Evolutionary conservation across 1,139 yeast species (phyloP).

Genomic region (Kluyveromyces sp.): DNA sequence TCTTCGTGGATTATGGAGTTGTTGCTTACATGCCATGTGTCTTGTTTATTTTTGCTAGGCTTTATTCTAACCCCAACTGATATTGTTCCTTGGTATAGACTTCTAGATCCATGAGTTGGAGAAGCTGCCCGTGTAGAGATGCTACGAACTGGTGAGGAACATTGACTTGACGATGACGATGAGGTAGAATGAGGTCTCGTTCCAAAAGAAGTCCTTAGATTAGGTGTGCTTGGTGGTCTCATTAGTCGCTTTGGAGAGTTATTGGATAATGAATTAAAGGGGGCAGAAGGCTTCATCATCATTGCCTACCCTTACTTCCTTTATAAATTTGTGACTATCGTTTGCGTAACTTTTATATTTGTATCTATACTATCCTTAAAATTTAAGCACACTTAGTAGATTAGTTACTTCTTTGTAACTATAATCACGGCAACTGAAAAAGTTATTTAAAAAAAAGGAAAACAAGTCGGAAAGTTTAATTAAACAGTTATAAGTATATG

Average conservation of each 20-base stretch:
- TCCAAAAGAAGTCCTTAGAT: not conserved
- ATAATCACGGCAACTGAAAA: too few relatives aligned
- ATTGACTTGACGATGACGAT: conserved; percentile 7
- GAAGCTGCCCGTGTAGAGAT: conserved; percentile 15
- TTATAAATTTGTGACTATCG: too few relatives aligned
- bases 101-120: conserved; percentile 6
- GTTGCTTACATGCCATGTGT: conserved; percentile 37
- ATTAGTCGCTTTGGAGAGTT: conserved; percentile 2
- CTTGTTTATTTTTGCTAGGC: conserved; percentile 24
- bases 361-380: too few relatives aligned
- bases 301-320: not conserved
- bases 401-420: too few relatives aligned
- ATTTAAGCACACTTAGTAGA: too few relatives aligned
- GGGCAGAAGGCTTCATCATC: conserved; percentile 2
- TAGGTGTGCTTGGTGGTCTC: conserved; percentile 5
- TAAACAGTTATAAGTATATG: too few relatives aligned
- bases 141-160: conserved; percentile 15
- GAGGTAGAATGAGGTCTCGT: conserved; percentile 1
- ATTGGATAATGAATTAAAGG: not conserved
- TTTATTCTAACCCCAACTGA: conserved; percentile 33
- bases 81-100: conserved; percentile 29
- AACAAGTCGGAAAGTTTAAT: too few relatives aligned
- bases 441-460: too few relatives aligned
- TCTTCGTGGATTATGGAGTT: conserved; percentile 41
- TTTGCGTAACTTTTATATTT: too few relatives aligned